Percentiles rank a stretch among this genome's conserved stretches.
These are phyloP conservation scores for Phaeosphaeriaceae sp. DNA, from an alignment of 2,329 filamentous ascomycete genomes.

Conservation along the genomic window DNA sequence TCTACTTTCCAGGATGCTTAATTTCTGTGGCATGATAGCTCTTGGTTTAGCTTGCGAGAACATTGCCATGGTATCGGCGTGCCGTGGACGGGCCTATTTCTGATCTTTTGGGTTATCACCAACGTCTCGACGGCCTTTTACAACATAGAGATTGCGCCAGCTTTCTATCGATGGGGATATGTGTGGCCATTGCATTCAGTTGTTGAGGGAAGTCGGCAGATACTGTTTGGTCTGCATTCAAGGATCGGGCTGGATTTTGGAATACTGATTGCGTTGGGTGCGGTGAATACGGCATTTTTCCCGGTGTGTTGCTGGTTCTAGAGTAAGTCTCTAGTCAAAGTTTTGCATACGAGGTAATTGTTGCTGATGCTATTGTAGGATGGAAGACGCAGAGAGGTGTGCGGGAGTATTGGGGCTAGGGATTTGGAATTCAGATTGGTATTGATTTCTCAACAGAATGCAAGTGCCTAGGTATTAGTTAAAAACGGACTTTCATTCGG, in stretches of 20 bases:
- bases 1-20: constrained; percentile 55
- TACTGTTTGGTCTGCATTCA: constrained; percentile 66
- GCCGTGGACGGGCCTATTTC: constrained; percentile 67
- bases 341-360: neutral
- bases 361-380: constrained; percentile 3
- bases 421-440: neutral
- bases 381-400: constrained; percentile 26
- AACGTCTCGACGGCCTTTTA: constrained; percentile 69
- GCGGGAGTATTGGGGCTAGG: constrained; percentile 17
- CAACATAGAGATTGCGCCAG: constrained; percentile 62
- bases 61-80: constrained; percentile 65
- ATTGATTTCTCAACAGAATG: too few species aligned
- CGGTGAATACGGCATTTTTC: constrained; percentile 60
- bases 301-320: constrained; percentile 56
- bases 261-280: constrained; percentile 64
- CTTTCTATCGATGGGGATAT: constrained; percentile 68
- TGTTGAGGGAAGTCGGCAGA: constrained; percentile 64
- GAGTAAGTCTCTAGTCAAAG: constrained; percentile 15
- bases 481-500: too few species aligned
- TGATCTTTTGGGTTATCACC: constrained; percentile 72
- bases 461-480: too few species aligned
- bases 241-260: constrained; percentile 67
- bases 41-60: constrained; percentile 70
- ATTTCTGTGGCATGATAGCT: constrained; percentile 68
- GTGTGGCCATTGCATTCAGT: constrained; percentile 69